Percentiles rank a stretch among this genome's conserved stretches.
Evolutionary conservation across 2,329 filamentous ascomycete species (phyloP).

Genomic region (Clonostachys solani): DNA sequence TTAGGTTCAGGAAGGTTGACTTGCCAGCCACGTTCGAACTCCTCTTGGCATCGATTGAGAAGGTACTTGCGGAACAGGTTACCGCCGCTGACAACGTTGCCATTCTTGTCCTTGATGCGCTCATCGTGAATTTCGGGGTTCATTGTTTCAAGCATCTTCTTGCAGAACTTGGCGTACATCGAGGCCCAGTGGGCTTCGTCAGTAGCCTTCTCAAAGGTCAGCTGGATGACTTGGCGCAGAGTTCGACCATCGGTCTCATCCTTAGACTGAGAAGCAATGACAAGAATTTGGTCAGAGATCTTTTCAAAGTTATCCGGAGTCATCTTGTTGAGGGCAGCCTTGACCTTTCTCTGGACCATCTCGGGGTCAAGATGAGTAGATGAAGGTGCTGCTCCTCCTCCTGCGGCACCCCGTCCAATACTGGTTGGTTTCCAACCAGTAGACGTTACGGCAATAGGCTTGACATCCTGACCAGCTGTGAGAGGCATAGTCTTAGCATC

Average conservation of each 20-base stretch:
- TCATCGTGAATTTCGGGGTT: slow-evolving; percentile 93
- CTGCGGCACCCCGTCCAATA: slow-evolving; percentile 39
- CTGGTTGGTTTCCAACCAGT: slow-evolving; percentile 88
- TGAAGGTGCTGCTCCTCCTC: slow-evolving; percentile 29
- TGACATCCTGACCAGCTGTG: slow-evolving; percentile 76
- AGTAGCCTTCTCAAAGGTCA: slow-evolving; percentile 98
- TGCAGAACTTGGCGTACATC: slow-evolving; percentile 99
- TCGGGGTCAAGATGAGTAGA: slow-evolving; percentile 73
- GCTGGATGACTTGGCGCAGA: slow-evolving; percentile 94
- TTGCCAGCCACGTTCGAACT: slow-evolving; percentile 97
- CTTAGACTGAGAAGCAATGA: slow-evolving; percentile 92
- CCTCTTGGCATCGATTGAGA: slow-evolving; percentile 96
- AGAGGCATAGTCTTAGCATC: slow-evolving; percentile 87
- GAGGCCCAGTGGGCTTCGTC: slow-evolving; percentile 98
- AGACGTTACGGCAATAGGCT: slow-evolving; percentile 69
- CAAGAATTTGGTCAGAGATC: slow-evolving; percentile 88
- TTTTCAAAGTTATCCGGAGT: slow-evolving; percentile 98
- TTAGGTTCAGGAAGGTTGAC: slow-evolving; percentile 58
- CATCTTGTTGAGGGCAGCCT: slow-evolving; percentile 99
- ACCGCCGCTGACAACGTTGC: slow-evolving; percentile 84
- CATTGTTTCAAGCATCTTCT: slow-evolving; percentile 94
- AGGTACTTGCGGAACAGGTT: slow-evolving; percentile 97
- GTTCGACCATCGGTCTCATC: slow-evolving; percentile 92
- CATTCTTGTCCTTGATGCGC: slow-evolving; percentile 86
- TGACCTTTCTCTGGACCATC: slow-evolving; percentile 97